Evolutionary conservation across 1,139 yeast genomes (phyloP).

Genomic region (Kazachstania sp.): DNA sequence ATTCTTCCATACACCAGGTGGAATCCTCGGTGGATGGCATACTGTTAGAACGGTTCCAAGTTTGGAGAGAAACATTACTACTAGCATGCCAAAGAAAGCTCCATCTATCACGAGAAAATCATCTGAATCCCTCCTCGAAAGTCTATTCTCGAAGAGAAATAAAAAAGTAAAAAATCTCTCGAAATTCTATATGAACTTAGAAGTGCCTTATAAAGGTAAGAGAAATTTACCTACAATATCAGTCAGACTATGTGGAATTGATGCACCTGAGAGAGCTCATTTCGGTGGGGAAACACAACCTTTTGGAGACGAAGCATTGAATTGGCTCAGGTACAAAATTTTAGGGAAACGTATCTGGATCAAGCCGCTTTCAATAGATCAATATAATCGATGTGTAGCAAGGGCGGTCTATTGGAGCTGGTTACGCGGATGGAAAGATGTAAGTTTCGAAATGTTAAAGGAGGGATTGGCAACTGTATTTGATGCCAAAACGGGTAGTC

Average conservation of each 20-base stretch:
- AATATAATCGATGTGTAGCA: conserved; percentile 82
- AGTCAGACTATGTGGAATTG: conserved; percentile 86
- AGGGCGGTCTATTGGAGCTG: conserved; percentile 55
- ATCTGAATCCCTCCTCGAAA: background rate
- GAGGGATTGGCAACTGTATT: conserved; percentile 82
- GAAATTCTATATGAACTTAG: conserved; percentile 34
- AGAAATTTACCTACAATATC: conserved; percentile 40
- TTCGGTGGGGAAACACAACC: conserved; percentile 95
- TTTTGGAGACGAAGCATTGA: conserved; percentile 71
- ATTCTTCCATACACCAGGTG: conserved; percentile 91
- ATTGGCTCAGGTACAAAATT: conserved; percentile 61
- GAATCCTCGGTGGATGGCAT: conserved; percentile 82
- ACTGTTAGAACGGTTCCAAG: conserved; percentile 59
- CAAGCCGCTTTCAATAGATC: conserved; percentile 75
- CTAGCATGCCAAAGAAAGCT: background rate
- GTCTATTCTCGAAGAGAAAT: background rate
- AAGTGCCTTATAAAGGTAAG: conserved; percentile 38
- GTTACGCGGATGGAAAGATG: conserved; percentile 66
- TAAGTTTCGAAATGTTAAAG: conserved; percentile 78
- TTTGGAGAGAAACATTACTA: conserved; percentile 9
- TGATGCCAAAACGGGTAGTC: conserved; percentile 73
- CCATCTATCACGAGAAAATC: background rate
- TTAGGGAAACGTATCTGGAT: conserved; percentile 61
- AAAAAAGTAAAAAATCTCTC: conserved; percentile 8
- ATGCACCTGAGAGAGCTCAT: conserved; percentile 94